Base-by-base conservation (phyloP, 306 rosid species). In the Alnus glutinosa region DNA sequence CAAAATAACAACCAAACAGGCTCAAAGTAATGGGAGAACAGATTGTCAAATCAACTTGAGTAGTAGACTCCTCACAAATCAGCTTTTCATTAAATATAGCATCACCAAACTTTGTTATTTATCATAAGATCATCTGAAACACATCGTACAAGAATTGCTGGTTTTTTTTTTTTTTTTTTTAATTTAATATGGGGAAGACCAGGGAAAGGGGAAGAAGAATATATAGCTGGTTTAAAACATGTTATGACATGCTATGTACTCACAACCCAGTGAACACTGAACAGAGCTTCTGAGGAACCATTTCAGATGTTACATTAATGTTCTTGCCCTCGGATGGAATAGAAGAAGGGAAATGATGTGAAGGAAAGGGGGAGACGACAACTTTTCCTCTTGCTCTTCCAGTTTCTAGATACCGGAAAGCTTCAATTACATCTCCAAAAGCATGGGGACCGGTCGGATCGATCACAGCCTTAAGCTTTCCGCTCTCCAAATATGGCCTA, bases 331-430 rank as follows among this genome's bases (percentile, higher is more conserved):
- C 77, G 32, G 77, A 42, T 34, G 73, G 77, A 16, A 75, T 46
- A 37, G 75, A 4, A 62, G 70, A 49, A 4, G 78, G 64, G 59
- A 50, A 50, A 54, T 70, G 62, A 54, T 32, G 50, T 7, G 55
- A 42, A 69, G 81, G 83, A 42, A 78, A 78, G 70, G 58, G 0
- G 52, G 79, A 63, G 77, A 86, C 49, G 52, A 86, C 79, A 36
- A 86, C 83, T 82, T 86, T 86, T 66, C 89, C 89, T 74, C 85
- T 71, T 42, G 89, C 87, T 74, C 89, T 71, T 57, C 89, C 87
- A 1, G 83, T 83, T 75, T 86, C 89, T 12, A 80, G 47, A 71
- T 86, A 71, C 19, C 62, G 77, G 57, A 86, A 86, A 49, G 89
- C 85, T 19, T 80, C 75, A 3, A 78, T 67, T 23, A 80, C 89